Conservation (phyloP, 2,329 filamentous ascomycete genomes). For the Epichloe baconii region DNA sequence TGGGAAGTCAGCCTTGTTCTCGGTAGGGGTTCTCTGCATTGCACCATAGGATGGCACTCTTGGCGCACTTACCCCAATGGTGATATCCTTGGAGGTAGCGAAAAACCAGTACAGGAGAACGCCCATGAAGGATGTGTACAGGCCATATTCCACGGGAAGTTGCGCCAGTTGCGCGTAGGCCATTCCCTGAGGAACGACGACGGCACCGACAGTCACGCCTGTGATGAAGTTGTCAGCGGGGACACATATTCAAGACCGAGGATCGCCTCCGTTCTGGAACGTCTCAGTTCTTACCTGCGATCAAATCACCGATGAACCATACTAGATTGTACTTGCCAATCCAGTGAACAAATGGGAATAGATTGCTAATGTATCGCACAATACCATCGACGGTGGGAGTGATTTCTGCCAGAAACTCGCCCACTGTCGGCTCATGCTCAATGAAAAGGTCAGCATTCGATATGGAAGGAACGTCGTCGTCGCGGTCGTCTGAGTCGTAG, state of each 20-base stretch:
- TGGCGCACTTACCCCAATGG: slow-evolving; percentile 54
- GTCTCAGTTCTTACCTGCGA: slow-evolving; percentile 23
- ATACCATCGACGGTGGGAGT: slow-evolving; percentile 19
- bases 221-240: slow-evolving; percentile 9
- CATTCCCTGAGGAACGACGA: slow-evolving; percentile 43
- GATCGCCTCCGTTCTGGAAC: neutral
- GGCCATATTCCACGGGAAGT: slow-evolving; percentile 34
- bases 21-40: neutral
- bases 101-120: slow-evolving; percentile 96
- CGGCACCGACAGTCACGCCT: slow-evolving; percentile 35
- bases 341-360: slow-evolving; percentile 38
- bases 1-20: slow-evolving; percentile 3
- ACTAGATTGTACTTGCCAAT: slow-evolving; percentile 35
- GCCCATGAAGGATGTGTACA: slow-evolving; percentile 80
- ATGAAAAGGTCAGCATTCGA: slow-evolving; percentile 24
- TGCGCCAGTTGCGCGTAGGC: slow-evolving; percentile 37
- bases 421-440: slow-evolving; percentile 29
- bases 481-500: slow-evolving; percentile 18
- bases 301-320: slow-evolving; percentile 34
- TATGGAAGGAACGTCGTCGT: slow-evolving; percentile 22
- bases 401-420: slow-evolving; percentile 26
- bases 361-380: slow-evolving; percentile 22
- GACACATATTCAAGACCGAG: neutral
- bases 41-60: neutral
- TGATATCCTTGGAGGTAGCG: slow-evolving; percentile 85